Conservation (phyloP, 768 basidiomycete species). For the Russula brevipes region DNA sequence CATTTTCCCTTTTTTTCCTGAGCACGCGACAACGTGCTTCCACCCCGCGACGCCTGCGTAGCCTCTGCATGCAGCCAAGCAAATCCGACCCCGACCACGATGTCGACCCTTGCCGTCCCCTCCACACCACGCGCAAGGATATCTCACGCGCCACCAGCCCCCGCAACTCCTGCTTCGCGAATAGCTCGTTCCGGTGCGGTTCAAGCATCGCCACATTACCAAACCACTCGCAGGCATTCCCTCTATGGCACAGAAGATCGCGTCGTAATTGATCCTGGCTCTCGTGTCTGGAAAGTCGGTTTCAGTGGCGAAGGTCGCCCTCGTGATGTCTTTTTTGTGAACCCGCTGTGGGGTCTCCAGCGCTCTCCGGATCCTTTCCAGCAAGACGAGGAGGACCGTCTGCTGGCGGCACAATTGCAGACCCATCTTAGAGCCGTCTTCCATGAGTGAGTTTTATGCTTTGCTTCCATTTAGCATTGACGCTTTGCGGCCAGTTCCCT, state of each 20-base stretch:
- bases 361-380: constrained; percentile 50
- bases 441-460: constrained; percentile 58
- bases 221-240: constrained; percentile 83
- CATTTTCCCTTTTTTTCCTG: not conserved
- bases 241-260: constrained; percentile 96
- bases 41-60: too few species aligned
- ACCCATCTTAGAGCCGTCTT: constrained; percentile 71
- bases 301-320: constrained; percentile 95
- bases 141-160: constrained; percentile 14
- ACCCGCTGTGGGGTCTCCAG: constrained; percentile 56
- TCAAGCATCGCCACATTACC: constrained; percentile 76
- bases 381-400: constrained; percentile 65
- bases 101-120: constrained; percentile 11
- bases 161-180: constrained; percentile 33
- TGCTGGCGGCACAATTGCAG: constrained; percentile 68
- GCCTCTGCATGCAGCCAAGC: not conserved
- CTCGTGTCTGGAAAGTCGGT: constrained; percentile 92
- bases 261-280: constrained; percentile 91
- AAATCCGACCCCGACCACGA: not conserved
- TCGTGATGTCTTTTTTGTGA: constrained; percentile 71
- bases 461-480: constrained; percentile 25
- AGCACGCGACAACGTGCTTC: too few species aligned
- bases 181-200: constrained; percentile 34
- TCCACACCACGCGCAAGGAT: constrained; percentile 19
- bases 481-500: constrained; percentile 55